Evolutionary conservation across 257 asterid species (phyloP), one percentile per base, ranked within the genome.

Genomic region (Solanum medicagineum): DNA sequence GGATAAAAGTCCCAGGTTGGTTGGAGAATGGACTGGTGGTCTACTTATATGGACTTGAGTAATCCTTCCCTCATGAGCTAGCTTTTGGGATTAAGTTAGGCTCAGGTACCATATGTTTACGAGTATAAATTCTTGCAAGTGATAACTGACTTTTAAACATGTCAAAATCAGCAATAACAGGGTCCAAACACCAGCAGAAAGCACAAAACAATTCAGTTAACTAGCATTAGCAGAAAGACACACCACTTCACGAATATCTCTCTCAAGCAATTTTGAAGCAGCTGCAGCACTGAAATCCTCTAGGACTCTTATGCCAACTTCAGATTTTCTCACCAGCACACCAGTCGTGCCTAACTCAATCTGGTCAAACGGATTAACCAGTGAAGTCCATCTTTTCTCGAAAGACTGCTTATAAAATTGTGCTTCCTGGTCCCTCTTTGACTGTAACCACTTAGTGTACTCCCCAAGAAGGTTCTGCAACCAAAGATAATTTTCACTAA

Each of bases 201-300:
- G 63, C 19, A 79, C 44, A 79, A 79, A 53, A 47, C 83, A 79
- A 17, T 77, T 74, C 56, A 44, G 29, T 70, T 81, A 8, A 70
- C 51, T 69, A 81, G 66, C 83, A 51, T 62, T 53, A 73, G 81
- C 44, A 54, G 83, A 86, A 70, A 86, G 73, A 85, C 92, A 88
- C 85, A 93, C 99, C 90, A 87, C 94, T 97, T 97, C 98, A 73
- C 99, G 97, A 74, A 97, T 94, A 92, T 95, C 98, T 91, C 94
- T 98, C 85, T 97, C 99, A 32, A 97, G 94, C 90, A 95, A 82
- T 89, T 93, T 97, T 45, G 98, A 93, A 85, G 98, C 99, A 88
- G 99, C 98, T 68, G 94, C 87, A 22, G 94, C 92, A 91, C 97
- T 94, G 88, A 97, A 95, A 84, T 93, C 94, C 57, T 85, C 92